A percentile compares a stretch with the other conserved stretches of the same genome.
phyloP scores from a whole-genome alignment of 495 filamentous ascomycete genomes.

The Penicillium paxilli region DNA sequence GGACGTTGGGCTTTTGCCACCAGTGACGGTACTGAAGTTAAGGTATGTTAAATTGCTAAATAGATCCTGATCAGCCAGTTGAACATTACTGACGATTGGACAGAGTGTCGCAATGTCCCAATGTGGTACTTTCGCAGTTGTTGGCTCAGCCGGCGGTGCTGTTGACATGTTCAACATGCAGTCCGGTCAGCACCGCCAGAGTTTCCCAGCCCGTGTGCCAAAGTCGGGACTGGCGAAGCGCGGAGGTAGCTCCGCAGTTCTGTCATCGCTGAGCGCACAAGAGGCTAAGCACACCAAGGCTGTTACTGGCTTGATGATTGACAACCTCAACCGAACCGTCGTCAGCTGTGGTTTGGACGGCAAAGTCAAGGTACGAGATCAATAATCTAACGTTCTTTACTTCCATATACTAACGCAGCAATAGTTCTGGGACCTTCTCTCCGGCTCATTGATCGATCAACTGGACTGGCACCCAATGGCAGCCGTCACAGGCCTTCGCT shows the following conservation, averaged over 20 bases:
- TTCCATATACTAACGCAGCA: conserved; percentile 1
- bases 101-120: conserved; percentile 80
- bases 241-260: background rate
- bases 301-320: conserved; percentile 82
- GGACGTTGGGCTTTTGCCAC: conserved; percentile 93
- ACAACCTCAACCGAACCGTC: conserved; percentile 77
- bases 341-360: conserved; percentile 88
- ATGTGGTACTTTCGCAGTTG: conserved; percentile 91
- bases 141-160: conserved; percentile 78
- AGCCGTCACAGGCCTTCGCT: conserved; percentile 71
- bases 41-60: conserved; percentile 30
- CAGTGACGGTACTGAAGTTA: conserved; percentile 78
- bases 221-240: conserved; percentile 44
- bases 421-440: conserved; percentile 87
- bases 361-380: conserved; percentile 68
- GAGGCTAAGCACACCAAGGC: conserved; percentile 72
- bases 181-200: conserved; percentile 80
- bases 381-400: background rate
- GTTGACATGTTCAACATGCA: conserved; percentile 97
- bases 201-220: conserved; percentile 73
- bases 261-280: conserved; percentile 20
- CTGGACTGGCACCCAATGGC: conserved; percentile 84
- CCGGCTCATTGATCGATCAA: conserved; percentile 74
- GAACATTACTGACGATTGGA: conserved; percentile 8
- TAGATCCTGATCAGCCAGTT: background rate